phyloP scores from a whole-genome alignment of 2,329 filamentous ascomycete genomes.

The Colletotrichum graminicola region DNA sequence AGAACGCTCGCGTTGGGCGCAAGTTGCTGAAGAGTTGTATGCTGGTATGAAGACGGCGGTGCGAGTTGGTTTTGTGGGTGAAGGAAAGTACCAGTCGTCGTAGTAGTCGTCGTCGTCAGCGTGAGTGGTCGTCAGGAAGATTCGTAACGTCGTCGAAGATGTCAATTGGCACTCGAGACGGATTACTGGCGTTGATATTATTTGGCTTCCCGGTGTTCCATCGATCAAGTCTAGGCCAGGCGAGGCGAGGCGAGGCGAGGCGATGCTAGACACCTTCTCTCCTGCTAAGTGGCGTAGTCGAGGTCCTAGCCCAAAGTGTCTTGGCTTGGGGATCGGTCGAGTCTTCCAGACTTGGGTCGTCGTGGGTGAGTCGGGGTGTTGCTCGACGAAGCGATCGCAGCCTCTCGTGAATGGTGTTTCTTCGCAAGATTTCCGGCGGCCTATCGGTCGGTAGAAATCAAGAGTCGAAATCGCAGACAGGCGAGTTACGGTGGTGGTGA shows the following conservation, averaged over 20 bases:
- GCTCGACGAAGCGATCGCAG: slow-evolving; percentile 22
- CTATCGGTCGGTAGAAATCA: slow-evolving; percentile 36
- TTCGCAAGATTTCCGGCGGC: slow-evolving; percentile 13
- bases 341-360: not conserved
- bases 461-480: slow-evolving; percentile 35
- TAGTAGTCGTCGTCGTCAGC: slow-evolving; percentile 35
- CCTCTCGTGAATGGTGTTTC: slow-evolving; percentile 2
- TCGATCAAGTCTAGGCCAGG: not conserved
- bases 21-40: slow-evolving; percentile 11
- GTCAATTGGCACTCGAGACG: slow-evolving; percentile 15
- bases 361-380: not conserved
- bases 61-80: slow-evolving; percentile 14
- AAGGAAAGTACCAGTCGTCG: slow-evolving; percentile 3
- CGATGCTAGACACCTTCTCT: slow-evolving; percentile 4
- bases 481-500: slow-evolving; percentile 33
- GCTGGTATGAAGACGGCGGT: slow-evolving; percentile 15
- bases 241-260: not conserved
- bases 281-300: slow-evolving; percentile 5
- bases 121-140: slow-evolving; percentile 12
- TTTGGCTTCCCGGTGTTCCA: not conserved
- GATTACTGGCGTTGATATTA: not conserved
- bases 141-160: slow-evolving; percentile 21
- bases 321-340: slow-evolving; percentile 10
- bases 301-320: slow-evolving; percentile 28
- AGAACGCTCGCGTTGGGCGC: slow-evolving; percentile 23